phyloP scores from a whole-genome alignment of 129 eudicot species.

The Saposhnikovia divaricata region DNA sequence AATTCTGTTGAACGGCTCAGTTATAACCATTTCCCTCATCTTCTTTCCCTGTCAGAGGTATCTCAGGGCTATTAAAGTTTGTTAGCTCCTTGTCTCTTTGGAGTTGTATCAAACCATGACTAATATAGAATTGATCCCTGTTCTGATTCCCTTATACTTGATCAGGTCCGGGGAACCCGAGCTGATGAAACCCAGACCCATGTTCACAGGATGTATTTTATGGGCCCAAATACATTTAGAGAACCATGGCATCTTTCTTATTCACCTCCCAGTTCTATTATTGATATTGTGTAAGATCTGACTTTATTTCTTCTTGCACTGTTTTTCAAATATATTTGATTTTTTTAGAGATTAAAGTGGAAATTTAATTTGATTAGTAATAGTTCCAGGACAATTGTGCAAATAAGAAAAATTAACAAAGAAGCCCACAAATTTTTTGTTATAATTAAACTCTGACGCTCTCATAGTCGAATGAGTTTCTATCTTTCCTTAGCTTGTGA shows the following conservation, averaged over 20 bases:
- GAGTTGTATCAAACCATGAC: neutral
- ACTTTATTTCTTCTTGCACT: neutral
- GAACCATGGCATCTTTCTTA: slow-evolving; percentile 97
- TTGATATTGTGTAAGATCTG: slow-evolving; percentile 70
- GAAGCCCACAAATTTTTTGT: neutral
- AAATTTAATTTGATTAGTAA: neutral
- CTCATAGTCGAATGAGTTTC: neutral
- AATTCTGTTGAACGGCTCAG: slow-evolving; percentile 39
- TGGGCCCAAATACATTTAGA: slow-evolving; percentile 91
- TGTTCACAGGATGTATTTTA: slow-evolving; percentile 83
- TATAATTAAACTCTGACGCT: neutral
- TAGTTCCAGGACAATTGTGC: neutral
- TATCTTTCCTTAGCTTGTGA: neutral
- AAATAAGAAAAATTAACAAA: neutral
- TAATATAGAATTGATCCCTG: neutral
- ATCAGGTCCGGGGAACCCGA: slow-evolving; percentile 80
- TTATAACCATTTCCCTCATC: slow-evolving; percentile 70
- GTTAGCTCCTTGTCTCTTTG: neutral
- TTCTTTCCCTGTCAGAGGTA: slow-evolving; percentile 94
- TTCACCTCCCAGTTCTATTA: slow-evolving; percentile 73
- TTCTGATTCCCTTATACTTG: neutral
- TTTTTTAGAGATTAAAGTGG: neutral
- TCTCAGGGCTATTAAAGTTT: slow-evolving; percentile 2
- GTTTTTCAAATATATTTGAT: neutral
- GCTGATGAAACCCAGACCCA: slow-evolving; percentile 75